These are phyloP conservation scores for Fusarium metavorans DNA, from an alignment of 2,329 filamentous ascomycete genomes.

Conservation along the genomic window DNA sequence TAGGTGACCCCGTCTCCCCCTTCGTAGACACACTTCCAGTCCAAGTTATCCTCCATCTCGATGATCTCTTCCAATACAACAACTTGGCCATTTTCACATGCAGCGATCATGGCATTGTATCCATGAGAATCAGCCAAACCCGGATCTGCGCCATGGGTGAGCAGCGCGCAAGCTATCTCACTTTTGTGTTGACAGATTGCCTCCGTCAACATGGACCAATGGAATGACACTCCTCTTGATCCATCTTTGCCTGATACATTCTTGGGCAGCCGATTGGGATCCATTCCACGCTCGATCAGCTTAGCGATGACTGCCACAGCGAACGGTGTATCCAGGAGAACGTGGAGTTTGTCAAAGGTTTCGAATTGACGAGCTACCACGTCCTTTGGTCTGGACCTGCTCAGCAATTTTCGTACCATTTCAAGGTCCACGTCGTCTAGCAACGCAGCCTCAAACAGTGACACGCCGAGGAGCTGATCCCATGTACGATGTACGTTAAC, in stretches of 20 bases:
- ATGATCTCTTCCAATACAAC: slow-evolving; percentile 29
- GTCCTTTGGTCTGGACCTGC: slow-evolving; percentile 13
- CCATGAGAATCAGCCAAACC: slow-evolving; percentile 15
- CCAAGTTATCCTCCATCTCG: slow-evolving; percentile 18
- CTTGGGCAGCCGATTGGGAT: slow-evolving; percentile 22
- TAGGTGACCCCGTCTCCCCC: slow-evolving; percentile 18
- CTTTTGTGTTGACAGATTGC: slow-evolving; percentile 15
- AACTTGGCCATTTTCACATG: slow-evolving; percentile 23
- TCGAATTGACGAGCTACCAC: slow-evolving; percentile 25
- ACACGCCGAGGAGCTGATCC: background rate
- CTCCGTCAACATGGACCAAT: slow-evolving; percentile 24
- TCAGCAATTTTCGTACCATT: slow-evolving; percentile 22
- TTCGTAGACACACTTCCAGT: slow-evolving; percentile 27
- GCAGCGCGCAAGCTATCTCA: slow-evolving; percentile 22
- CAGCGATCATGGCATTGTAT: slow-evolving; percentile 30
- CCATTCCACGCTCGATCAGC: slow-evolving; percentile 28
- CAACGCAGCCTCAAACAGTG: slow-evolving; percentile 30
- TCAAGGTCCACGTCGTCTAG: slow-evolving; percentile 7
- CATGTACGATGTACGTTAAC: slow-evolving; percentile 20
- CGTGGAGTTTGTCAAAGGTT: slow-evolving; percentile 21
- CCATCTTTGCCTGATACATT: background rate
- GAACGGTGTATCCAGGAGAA: background rate
- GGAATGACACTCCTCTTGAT: background rate
- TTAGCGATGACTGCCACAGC: slow-evolving; percentile 14
- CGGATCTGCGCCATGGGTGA: slow-evolving; percentile 35